Evolutionary conservation across 2,329 filamentous ascomycete genomes (phyloP).

Genomic region (Dactylellina leptospora): DNA sequence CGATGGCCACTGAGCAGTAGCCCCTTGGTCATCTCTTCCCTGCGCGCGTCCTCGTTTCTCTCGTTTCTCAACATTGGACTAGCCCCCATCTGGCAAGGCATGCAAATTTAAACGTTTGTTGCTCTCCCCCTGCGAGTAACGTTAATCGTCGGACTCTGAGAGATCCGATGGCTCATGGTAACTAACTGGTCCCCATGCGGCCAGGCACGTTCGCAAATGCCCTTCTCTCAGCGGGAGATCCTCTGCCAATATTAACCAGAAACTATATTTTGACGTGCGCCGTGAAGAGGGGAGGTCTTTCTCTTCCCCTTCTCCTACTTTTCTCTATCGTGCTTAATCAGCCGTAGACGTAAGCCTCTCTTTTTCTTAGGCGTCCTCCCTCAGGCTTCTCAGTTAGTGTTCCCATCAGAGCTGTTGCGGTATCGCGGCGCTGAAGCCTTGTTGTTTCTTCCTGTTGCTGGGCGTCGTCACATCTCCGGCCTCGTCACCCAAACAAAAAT

Average conservation of each 20-base stretch:
- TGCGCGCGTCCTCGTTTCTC: background rate
- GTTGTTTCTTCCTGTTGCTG: background rate
- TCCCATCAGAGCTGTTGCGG: background rate
- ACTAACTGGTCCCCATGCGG: conserved; percentile 3
- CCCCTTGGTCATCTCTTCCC: conserved; percentile 43
- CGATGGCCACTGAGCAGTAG: conserved; percentile 6
- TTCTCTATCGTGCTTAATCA: conserved; percentile 36
- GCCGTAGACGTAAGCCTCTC: conserved; percentile 25
- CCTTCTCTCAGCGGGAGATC: conserved; percentile 9
- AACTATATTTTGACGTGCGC: conserved; percentile 46
- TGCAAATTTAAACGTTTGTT: conserved; percentile 21
- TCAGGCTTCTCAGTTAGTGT: background rate
- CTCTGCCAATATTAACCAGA: background rate
- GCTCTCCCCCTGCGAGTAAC: background rate
- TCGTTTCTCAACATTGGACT: background rate
- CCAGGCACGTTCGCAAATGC: background rate
- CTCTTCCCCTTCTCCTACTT: conserved; percentile 11
- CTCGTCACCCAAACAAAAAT: conserved; percentile 2
- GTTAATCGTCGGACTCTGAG: background rate
- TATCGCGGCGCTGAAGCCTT: conserved; percentile 1
- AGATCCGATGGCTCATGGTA: conserved; percentile 17
- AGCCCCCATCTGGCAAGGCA: background rate
- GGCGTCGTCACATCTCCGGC: conserved; percentile 5
- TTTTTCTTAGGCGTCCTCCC: background rate
- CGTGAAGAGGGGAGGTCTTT: conserved; percentile 17